Conservation (phyloP, 2,329 filamentous ascomycete species). For the Alternaria dauci region DNA sequence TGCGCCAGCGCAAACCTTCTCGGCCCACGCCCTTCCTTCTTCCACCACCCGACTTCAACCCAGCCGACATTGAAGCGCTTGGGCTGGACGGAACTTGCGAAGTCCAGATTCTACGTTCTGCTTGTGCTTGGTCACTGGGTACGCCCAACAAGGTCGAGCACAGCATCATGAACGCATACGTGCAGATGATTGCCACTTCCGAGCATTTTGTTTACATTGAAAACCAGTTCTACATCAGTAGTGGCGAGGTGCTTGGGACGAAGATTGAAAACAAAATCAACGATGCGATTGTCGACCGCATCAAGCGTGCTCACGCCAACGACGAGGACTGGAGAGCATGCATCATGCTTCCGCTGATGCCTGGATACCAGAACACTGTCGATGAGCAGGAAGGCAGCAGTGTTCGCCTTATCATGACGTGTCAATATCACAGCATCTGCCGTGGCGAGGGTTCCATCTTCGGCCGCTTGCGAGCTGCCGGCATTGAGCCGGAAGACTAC, state of each 20-base stretch:
- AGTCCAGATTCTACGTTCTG: slow-evolving; percentile 92
- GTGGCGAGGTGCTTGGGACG: slow-evolving; percentile 84
- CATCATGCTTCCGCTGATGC: slow-evolving; percentile 92
- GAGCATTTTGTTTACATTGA: slow-evolving; percentile 99
- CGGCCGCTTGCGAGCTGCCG: slow-evolving; percentile 77
- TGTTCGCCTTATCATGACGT: slow-evolving; percentile 94
- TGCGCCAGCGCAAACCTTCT: slow-evolving; percentile 90
- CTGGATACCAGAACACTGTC: slow-evolving; percentile 97
- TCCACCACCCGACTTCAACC: slow-evolving; percentile 89
- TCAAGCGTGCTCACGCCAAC: slow-evolving; percentile 82
- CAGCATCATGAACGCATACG: slow-evolving; percentile 95
- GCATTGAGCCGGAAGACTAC: slow-evolving; percentile 92
- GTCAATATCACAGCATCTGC: slow-evolving; percentile 95
- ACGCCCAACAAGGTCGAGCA: slow-evolving; percentile 84
- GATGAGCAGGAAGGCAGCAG: slow-evolving; percentile 93
- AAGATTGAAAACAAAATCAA: slow-evolving; percentile 93
- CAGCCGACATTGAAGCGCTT: slow-evolving; percentile 83
- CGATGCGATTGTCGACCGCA: slow-evolving; percentile 91
- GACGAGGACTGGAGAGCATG: slow-evolving; percentile 90
- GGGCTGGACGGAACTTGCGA: slow-evolving; percentile 95
- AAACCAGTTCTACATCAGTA: slow-evolving; percentile 98
- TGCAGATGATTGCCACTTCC: slow-evolving; percentile 92
- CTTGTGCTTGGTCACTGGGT: slow-evolving; percentile 89
- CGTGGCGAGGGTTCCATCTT: slow-evolving; percentile 93
- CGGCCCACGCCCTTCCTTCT: slow-evolving; percentile 92